phyloP scores from a whole-genome alignment of 768 basidiomycete species.

The Tricholoma hemisulphureum region DNA sequence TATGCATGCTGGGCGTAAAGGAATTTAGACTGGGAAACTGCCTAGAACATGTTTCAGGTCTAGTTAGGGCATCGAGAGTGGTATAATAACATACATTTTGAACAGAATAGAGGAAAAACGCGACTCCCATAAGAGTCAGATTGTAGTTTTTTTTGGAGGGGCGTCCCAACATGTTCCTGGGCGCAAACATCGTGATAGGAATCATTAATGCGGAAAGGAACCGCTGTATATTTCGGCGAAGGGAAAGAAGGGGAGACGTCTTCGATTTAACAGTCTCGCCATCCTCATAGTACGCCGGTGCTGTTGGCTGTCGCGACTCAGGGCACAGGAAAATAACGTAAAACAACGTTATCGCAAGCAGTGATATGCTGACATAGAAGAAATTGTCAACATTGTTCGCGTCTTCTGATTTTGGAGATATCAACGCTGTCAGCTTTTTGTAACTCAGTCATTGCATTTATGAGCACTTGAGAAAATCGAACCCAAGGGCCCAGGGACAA shows the following conservation, averaged over 20 bases:
- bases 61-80: not conserved
- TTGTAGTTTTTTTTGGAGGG: conserved; percentile 63
- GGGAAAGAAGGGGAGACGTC: conserved; percentile 28
- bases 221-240: conserved; percentile 23
- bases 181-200: conserved; percentile 71
- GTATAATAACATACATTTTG: conserved; percentile 52
- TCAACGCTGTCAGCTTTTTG: conserved; percentile 45
- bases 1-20: conserved; percentile 75
- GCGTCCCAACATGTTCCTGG: conserved; percentile 43
- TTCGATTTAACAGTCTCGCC: conserved; percentile 25
- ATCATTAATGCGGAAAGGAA: conserved; percentile 49
- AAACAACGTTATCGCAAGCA: conserved; percentile 35
- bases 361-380: conserved; percentile 44
- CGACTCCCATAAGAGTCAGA: conserved; percentile 63
- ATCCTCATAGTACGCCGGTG: conserved; percentile 16
- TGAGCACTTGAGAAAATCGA: conserved; percentile 23
- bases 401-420: conserved; percentile 60
- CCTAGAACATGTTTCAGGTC: not conserved
- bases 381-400: conserved; percentile 37
- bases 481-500: conserved; percentile 78
- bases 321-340: conserved; percentile 50
- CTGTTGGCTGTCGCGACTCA: conserved; percentile 45
- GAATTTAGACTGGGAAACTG: conserved; percentile 46
- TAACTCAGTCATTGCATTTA: not conserved
- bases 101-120: conserved; percentile 62